Evolutionary conservation across 225 moss, liverwort and hornwort genomes (phyloP).

Genomic region (Physcomitrellopsis africana): DNA sequence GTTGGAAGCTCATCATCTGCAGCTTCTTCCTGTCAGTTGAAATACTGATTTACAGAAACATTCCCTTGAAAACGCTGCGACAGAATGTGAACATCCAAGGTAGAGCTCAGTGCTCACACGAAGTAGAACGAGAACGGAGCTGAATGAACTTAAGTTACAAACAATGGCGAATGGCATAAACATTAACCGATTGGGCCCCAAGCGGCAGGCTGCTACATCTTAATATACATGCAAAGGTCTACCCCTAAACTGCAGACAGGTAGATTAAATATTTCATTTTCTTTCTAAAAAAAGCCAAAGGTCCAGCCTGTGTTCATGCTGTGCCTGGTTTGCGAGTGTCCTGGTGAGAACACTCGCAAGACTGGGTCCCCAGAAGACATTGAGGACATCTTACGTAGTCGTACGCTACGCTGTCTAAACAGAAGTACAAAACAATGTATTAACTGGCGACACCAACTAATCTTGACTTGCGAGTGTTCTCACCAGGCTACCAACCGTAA

Average conservation of each 20-base stretch:
- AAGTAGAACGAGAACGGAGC: conserved; percentile 15
- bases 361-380: no score
- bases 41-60: neutral
- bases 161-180: no score
- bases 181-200: no score
- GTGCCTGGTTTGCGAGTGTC: no score
- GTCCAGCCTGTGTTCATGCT: no score
- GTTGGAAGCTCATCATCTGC: neutral
- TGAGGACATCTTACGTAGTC: neutral
- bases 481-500: conserved; percentile 35
- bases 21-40: neutral
- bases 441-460: no score
- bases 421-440: conserved; percentile 5
- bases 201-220: neutral
- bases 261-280: no score
- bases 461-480: neutral
- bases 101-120: neutral
- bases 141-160: neutral
- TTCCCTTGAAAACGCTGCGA: neutral
- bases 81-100: conserved; percentile 1
- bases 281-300: no score
- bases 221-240: conserved; percentile 29
- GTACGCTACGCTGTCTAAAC: neutral
- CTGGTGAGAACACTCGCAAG: no score
- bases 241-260: no score